Percentiles rank a stretch among this genome's conserved stretches.
These are phyloP conservation scores for Penicillium manginii DNA, from an alignment of 495 filamentous ascomycete species.

Conservation along the genomic window DNA sequence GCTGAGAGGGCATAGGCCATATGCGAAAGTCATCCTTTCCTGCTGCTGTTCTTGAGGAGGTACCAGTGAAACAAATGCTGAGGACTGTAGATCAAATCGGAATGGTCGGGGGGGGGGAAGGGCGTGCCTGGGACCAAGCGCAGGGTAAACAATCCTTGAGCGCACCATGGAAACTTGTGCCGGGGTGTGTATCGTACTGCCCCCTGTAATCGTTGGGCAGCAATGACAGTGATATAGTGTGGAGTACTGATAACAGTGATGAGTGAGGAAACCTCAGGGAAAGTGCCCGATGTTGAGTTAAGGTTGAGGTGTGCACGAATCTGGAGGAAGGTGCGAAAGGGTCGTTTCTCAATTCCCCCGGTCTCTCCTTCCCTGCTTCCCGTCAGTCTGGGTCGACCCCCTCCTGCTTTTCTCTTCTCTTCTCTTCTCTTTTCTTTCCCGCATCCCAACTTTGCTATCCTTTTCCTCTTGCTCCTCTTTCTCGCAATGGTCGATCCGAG, in stretches of 20 bases:
- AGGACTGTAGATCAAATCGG: background rate
- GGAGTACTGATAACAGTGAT: background rate
- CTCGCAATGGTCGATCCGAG: background rate
- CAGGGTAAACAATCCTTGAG: conserved; percentile 1
- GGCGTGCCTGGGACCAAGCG: background rate
- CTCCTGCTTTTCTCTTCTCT: conserved; percentile 4
- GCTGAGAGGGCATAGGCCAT: background rate
- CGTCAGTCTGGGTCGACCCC: conserved; percentile 20
- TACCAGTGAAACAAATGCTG: background rate
- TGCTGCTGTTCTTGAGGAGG: background rate
- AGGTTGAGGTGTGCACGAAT: background rate
- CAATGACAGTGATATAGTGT: background rate
- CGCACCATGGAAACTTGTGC: background rate
- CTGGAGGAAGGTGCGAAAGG: background rate
- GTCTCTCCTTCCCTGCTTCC: conserved; percentile 32
- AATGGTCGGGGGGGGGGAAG: background rate
- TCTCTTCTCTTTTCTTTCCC: background rate
- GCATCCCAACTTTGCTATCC: background rate
- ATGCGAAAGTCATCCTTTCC: background rate
- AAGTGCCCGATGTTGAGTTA: background rate
- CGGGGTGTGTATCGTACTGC: background rate
- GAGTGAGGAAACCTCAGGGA: no score
- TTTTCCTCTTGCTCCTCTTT: background rate
- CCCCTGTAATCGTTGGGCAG: conserved; percentile 1
- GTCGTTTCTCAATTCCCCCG: conserved; percentile 7